Percentiles rank a stretch among this genome's conserved stretches.
Conservation (phyloP, 2,329 filamentous ascomycete genomes). For the Alternaria incomplexa region DNA sequence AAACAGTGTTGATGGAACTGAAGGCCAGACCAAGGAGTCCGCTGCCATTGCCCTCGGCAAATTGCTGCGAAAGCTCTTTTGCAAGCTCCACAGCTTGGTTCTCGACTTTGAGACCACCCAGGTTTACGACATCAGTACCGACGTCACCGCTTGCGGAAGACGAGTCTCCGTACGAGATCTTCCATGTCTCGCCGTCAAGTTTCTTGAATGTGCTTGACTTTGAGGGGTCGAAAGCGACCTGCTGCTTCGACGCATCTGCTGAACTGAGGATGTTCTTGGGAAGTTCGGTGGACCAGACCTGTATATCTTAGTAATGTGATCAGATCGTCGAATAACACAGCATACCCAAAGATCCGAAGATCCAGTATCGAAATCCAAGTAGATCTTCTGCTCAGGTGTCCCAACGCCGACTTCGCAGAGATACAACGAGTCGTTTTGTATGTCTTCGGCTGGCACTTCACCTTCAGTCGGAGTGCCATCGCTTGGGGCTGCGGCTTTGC, state of each 20-base stretch:
- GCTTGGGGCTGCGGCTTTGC: slow-evolving; percentile 1
- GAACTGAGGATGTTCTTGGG: slow-evolving; percentile 41
- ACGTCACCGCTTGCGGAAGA: slow-evolving; percentile 67
- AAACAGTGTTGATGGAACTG: slow-evolving; percentile 63
- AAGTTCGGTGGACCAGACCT: slow-evolving; percentile 34
- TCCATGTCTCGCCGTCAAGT: slow-evolving; percentile 60
- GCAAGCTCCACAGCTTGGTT: slow-evolving; percentile 70
- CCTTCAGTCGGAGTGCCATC: slow-evolving; percentile 3
- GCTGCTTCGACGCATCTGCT: slow-evolving; percentile 56
- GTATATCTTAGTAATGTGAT: background rate
- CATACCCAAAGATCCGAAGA: slow-evolving; percentile 66
- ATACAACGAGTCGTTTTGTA: slow-evolving; percentile 43
- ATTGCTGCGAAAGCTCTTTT: slow-evolving; percentile 60
- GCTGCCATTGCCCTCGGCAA: slow-evolving; percentile 60
- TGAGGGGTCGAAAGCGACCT: slow-evolving; percentile 60
- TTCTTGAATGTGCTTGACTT: slow-evolving; percentile 44
- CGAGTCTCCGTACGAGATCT: slow-evolving; percentile 68
- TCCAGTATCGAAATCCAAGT: slow-evolving; percentile 73
- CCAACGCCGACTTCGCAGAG: slow-evolving; percentile 66
- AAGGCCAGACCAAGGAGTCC: slow-evolving; percentile 66
- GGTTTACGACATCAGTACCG: slow-evolving; percentile 66
- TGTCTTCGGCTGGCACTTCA: slow-evolving; percentile 28
- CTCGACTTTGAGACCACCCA: slow-evolving; percentile 64
- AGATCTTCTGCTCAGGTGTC: slow-evolving; percentile 59
- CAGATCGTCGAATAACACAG: background rate